Evolutionary conservation across 2,329 filamentous ascomycete species (phyloP).

Genomic region (Tetracladium maxilliforme): DNA sequence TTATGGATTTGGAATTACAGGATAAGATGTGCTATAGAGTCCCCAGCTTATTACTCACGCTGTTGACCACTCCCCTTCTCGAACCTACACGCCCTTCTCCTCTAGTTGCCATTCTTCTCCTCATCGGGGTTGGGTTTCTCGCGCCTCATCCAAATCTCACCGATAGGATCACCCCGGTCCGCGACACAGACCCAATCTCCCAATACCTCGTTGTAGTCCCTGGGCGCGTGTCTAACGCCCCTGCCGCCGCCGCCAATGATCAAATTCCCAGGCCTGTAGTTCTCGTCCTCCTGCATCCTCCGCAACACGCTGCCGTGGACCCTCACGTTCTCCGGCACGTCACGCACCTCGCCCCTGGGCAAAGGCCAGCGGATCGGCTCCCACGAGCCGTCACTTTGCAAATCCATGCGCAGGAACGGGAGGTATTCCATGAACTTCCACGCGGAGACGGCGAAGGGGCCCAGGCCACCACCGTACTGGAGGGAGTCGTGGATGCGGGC

Average conservation of each 20-base stretch:
- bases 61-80: too few relatives aligned
- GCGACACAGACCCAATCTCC: too few relatives aligned
- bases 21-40: too few relatives aligned
- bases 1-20: too few relatives aligned
- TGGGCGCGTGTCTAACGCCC: slow-evolving; percentile 32
- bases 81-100: too few relatives aligned
- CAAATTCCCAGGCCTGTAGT: slow-evolving; percentile 43
- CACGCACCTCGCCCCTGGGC: slow-evolving; percentile 42
- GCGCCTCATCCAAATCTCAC: too few relatives aligned
- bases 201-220: slow-evolving; percentile 13
- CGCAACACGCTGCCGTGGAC: slow-evolving; percentile 42
- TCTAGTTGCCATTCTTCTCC: too few relatives aligned
- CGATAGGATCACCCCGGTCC: too few relatives aligned
- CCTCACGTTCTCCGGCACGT: slow-evolving; percentile 38
- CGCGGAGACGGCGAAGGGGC: slow-evolving; percentile 25
- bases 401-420: slow-evolving; percentile 45
- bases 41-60: too few relatives aligned
- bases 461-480: slow-evolving; percentile 24
- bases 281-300: slow-evolving; percentile 33
- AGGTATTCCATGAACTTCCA: slow-evolving; percentile 52
- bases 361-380: slow-evolving; percentile 44
- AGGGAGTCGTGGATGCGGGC: slow-evolving; percentile 34
- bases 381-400: slow-evolving; percentile 41
- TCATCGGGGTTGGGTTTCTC: too few relatives aligned
- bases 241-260: slow-evolving; percentile 45